Conservation (phyloP, 2,329 filamentous ascomycete species). For the Hansfordia pulvinata region DNA sequence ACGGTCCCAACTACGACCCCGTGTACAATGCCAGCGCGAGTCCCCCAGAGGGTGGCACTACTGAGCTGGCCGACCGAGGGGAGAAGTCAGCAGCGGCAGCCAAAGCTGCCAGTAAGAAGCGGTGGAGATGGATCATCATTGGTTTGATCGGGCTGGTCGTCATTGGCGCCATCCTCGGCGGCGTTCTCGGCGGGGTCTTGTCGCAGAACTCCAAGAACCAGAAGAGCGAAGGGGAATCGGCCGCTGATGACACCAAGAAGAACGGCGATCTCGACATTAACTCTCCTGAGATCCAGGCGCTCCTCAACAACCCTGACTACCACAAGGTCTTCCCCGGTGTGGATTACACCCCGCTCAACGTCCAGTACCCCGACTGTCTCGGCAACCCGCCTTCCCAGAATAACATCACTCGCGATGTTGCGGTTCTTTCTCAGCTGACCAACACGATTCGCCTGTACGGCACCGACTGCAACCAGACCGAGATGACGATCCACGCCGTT, state of each 20-base stretch:
- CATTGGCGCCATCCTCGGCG: slow-evolving; percentile 59
- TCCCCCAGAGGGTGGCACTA: slow-evolving; percentile 18
- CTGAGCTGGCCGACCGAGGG: slow-evolving; percentile 17
- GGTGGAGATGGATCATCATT: slow-evolving; percentile 57
- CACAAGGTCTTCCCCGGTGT: slow-evolving; percentile 93
- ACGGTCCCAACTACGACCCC: slow-evolving; percentile 41
- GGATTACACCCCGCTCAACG: slow-evolving; percentile 86
- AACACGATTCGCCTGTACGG: slow-evolving; percentile 83
- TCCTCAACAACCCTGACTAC: slow-evolving; percentile 68
- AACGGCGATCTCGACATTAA: slow-evolving; percentile 63
- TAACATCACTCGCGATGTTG: slow-evolving; percentile 84
- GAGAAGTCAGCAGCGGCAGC: slow-evolving; percentile 51
- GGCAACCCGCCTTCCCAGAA: slow-evolving; percentile 74
- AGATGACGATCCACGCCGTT: slow-evolving; percentile 82
- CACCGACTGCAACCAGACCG: slow-evolving; percentile 93
- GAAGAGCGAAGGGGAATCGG: slow-evolving; percentile 38
- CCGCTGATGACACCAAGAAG: slow-evolving; percentile 40
- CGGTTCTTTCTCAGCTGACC: slow-evolving; percentile 79
- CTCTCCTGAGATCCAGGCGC: slow-evolving; percentile 64
- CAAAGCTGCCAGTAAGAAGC: slow-evolving; percentile 47
- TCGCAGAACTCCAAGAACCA: no score
- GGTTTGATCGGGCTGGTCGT: slow-evolving; percentile 50
- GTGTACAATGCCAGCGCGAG: slow-evolving; percentile 26
- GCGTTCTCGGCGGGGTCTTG: slow-evolving; percentile 37
- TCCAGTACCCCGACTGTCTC: slow-evolving; percentile 78